These are phyloP conservation scores for Yamadazyma dushanensis DNA, from an alignment of 1,139 yeast genomes.

Conservation along the genomic window DNA sequence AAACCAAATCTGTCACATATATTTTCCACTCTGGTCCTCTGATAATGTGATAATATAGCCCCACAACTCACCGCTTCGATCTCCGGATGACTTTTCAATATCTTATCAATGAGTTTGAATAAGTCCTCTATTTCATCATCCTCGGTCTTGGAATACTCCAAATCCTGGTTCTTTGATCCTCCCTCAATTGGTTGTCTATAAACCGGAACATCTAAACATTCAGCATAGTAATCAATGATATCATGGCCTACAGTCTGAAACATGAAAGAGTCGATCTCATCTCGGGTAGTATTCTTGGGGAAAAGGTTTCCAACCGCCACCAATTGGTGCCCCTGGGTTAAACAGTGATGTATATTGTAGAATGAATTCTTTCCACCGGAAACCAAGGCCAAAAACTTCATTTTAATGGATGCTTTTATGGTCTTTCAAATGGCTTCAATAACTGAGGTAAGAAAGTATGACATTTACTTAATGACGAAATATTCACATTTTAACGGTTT, in stretches of 20 bases:
- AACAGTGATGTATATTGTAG: constrained; percentile 81
- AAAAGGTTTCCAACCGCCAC: constrained; percentile 81
- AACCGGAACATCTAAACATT: constrained; percentile 78
- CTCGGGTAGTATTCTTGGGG: constrained; percentile 51
- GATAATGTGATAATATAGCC: constrained; percentile 91
- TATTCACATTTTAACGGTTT: too few relatives aligned
- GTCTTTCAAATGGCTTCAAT: background rate
- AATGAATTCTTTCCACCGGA: constrained; percentile 98
- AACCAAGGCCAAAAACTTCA: constrained; percentile 90
- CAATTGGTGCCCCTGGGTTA: constrained; percentile 78
- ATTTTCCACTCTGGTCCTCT: constrained; percentile 87
- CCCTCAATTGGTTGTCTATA: constrained; percentile 71
- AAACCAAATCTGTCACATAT: constrained; percentile 77
- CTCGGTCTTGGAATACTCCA: constrained; percentile 66
- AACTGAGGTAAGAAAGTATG: background rate
- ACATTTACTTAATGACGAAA: background rate
- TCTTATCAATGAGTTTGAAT: constrained; percentile 46
- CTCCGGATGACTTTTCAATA: constrained; percentile 62
- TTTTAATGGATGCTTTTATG: constrained; percentile 21
- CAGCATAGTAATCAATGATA: constrained; percentile 60
- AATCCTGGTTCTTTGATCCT: constrained; percentile 56
- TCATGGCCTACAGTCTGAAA: constrained; percentile 98
- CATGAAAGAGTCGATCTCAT: constrained; percentile 92
- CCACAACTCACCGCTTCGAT: constrained; percentile 90
- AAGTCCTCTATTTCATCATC: constrained; percentile 90